Percentiles rank a stretch among this genome's conserved stretches.
phyloP scores from a whole-genome alignment of 495 filamentous ascomycete genomes.

The Cladorrhinum samala region DNA sequence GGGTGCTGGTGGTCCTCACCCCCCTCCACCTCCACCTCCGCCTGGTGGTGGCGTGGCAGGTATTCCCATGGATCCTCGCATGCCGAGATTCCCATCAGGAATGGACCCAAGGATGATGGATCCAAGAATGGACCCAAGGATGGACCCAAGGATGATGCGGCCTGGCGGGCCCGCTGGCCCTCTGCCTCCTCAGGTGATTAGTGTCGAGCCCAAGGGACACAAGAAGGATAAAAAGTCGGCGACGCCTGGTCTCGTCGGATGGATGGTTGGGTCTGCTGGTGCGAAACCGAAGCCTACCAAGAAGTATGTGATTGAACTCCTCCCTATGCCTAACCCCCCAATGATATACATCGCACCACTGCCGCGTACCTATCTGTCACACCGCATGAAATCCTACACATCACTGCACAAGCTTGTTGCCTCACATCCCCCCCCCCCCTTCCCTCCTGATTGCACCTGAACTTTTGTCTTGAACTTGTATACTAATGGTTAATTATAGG shows the following conservation, averaged over 20 bases:
- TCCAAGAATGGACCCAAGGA: not conserved
- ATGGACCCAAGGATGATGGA: not conserved
- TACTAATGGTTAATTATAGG: too few species aligned
- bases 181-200: not conserved
- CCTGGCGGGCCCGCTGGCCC: conserved; percentile 5
- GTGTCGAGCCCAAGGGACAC: not conserved
- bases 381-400: not conserved
- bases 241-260: not conserved
- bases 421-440: not conserved
- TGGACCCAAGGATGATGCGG: not conserved
- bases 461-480: conserved; percentile 10
- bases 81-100: not conserved
- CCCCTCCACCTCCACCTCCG: conserved; percentile 17
- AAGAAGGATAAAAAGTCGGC: not conserved
- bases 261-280: not conserved
- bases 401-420: not conserved
- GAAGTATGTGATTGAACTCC: not conserved
- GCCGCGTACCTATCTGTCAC: not conserved
- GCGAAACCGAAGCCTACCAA: not conserved
- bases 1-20: conserved; percentile 10
- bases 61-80: not conserved
- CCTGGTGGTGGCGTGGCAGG: conserved; percentile 1
- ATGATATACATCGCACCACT: not conserved
- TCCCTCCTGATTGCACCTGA: too few species aligned
- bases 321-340: not conserved